Evolutionary conservation across 2,329 filamentous ascomycete species (phyloP), one percentile per base, ranked within the genome.

Genomic region (Aspergillus nomiae): DNA sequence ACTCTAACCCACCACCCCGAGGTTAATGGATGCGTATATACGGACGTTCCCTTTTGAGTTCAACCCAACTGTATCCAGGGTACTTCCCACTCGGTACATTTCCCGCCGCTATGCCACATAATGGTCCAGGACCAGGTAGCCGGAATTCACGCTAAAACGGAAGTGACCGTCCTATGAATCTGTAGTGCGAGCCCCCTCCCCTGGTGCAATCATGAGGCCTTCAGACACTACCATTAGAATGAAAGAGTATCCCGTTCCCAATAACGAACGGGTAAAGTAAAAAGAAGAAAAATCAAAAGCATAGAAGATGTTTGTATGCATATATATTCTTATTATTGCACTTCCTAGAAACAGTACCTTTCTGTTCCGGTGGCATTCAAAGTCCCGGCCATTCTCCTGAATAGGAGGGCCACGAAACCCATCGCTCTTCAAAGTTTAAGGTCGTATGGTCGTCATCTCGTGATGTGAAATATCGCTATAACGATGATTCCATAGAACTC

Each of bases 371-470:
- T 24, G 53, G 58, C 28, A 50, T 51, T 19, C 48, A 56, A n/a
- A 10, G 9, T 16, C 28, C 48, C 11, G 19, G 28, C 16, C 19
- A 7, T 32, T 19, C 48, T 32, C n/a, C 48, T 51, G 21, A 11
- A 34, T 21, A 51, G 63, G 61, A 53, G 58, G 28, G 41, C 59
- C 60, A 55, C 32, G 34, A 56, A 54, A 48, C 63, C 62, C 63
- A 66, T 63, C 63, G 60, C 60, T 56, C 63, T 63, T 60, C 36
- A 51, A 60, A 50, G 56, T 57, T n/a, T 63, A 50, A 61, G 57
- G 36, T 61, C 59, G 50, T 67, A 59, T 48, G 67, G 62, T 67
- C 67, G 60, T 68, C 59, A 54, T 61, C 61, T 65, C 65, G 56
- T 66, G 63, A 56, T 45, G 53, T 38, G 45, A 41, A 50, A 32